Conservation (phyloP, 1,284 basidiomycete species). For the Xanthoconium separans region DNA sequence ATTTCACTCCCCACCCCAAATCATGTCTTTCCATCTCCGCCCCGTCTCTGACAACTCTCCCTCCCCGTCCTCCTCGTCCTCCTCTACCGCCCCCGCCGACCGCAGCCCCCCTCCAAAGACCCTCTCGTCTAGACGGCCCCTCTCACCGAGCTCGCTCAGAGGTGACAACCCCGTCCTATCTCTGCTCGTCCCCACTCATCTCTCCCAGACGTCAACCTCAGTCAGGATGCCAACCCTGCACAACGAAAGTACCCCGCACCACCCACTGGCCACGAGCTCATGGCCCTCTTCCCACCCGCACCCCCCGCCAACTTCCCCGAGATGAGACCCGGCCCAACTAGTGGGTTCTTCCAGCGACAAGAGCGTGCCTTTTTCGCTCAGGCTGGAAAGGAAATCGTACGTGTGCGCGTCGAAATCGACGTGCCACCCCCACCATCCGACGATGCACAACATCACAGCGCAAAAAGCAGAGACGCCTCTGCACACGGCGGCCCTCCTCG, state of each 20-base stretch:
- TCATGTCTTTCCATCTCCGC: slow-evolving; percentile 47
- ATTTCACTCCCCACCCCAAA: slow-evolving; percentile 14
- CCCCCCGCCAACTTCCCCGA: slow-evolving; percentile 53
- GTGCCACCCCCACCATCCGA: slow-evolving; percentile 23
- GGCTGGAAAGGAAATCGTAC: slow-evolving; percentile 70
- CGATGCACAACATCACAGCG: slow-evolving; percentile 7
- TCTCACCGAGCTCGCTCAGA: slow-evolving; percentile 54
- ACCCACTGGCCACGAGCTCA: slow-evolving; percentile 74
- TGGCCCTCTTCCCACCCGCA: slow-evolving; percentile 73
- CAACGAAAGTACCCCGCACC: slow-evolving; percentile 65
- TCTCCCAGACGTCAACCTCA: slow-evolving; percentile 56
- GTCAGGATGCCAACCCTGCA: slow-evolving; percentile 44
- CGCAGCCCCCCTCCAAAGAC: slow-evolving; percentile 27
- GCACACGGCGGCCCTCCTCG: slow-evolving; percentile 21
- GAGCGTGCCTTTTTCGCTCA: slow-evolving; percentile 76
- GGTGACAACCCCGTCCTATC: slow-evolving; percentile 36
- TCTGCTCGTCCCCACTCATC: slow-evolving; percentile 1
- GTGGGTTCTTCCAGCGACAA: slow-evolving; percentile 66
- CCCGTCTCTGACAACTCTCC: slow-evolving; percentile 38
- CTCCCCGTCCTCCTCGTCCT: slow-evolving; percentile 28
- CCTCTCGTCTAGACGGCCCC: slow-evolving; percentile 25
- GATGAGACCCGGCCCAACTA: slow-evolving; percentile 58
- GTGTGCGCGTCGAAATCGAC: slow-evolving; percentile 66
- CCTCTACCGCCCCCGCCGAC: slow-evolving; percentile 24
- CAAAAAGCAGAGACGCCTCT: slow-evolving; percentile 23